phyloP scores from a whole-genome alignment of 208 protist genomes.

The Histomonas meleagridis region DNA sequence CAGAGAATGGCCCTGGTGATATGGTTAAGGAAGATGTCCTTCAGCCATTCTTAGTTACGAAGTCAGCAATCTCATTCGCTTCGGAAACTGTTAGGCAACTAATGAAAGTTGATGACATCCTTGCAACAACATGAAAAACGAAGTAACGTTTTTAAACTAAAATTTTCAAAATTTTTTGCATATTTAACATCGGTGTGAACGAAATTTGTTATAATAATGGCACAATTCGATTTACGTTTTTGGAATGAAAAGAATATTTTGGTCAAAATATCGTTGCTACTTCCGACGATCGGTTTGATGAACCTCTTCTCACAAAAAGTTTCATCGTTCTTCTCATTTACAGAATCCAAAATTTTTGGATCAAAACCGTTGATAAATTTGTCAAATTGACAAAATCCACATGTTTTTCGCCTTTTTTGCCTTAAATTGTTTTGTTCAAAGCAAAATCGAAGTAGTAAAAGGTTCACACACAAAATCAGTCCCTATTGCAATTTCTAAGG shows the following conservation, averaged over 20 bases:
- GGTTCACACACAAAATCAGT: too few relatives aligned
- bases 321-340: background rate
- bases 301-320: background rate
- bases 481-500: too few relatives aligned
- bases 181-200: too few relatives aligned
- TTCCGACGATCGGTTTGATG: too few relatives aligned
- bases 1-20: constrained; percentile 73
- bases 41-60: constrained; percentile 86
- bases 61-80: constrained; percentile 79
- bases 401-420: too few relatives aligned
- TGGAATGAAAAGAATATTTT: too few relatives aligned
- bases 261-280: too few relatives aligned
- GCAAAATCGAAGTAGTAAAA: too few relatives aligned
- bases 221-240: too few relatives aligned
- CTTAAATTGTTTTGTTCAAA: too few relatives aligned
- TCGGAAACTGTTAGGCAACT: constrained; percentile 93
- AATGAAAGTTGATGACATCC: constrained; percentile 89
- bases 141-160: background rate
- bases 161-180: background rate
- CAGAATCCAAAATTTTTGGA: background rate
- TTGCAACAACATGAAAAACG: constrained; percentile 41
- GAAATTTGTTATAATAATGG: too few relatives aligned
- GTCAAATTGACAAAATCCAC: too few relatives aligned
- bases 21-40: constrained; percentile 92
- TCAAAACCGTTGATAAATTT: background rate